A percentile compares a stretch with the other conserved stretches of the same genome.
Conservation (phyloP, 2,329 filamentous ascomycete genomes). For the Aspergillus sp. region DNA sequence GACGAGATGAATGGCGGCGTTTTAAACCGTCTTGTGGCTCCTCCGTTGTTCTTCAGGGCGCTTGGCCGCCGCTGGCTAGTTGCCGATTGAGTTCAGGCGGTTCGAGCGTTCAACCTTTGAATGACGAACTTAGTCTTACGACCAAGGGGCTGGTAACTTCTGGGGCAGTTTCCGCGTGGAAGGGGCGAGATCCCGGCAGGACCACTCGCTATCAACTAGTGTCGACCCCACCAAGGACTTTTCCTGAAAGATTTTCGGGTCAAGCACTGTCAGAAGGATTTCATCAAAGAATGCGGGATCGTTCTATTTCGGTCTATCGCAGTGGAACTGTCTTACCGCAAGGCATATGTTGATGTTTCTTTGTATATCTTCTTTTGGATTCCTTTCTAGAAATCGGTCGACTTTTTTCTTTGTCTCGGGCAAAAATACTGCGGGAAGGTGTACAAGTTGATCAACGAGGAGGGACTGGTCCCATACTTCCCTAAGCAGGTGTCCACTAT, state of each 20-base stretch:
- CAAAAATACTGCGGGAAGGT: not conserved
- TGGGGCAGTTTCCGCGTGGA: slow-evolving; percentile 23
- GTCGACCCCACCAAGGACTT: slow-evolving; percentile 12
- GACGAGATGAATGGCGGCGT: slow-evolving; percentile 2
- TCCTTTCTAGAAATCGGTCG: not conserved
- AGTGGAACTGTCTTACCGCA: not conserved
- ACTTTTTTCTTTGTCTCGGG: not conserved
- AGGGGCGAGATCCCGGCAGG: slow-evolving; percentile 18
- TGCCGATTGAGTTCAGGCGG: slow-evolving; percentile 21
- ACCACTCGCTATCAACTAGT: slow-evolving; percentile 20
- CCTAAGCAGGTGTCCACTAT: not conserved
- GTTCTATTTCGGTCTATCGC: not conserved
- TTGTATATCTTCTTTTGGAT: not conserved
- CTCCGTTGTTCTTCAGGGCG: slow-evolving; percentile 10
- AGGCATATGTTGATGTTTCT: not conserved
- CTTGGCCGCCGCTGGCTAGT: slow-evolving; percentile 4
- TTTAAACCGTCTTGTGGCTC: slow-evolving; percentile 7
- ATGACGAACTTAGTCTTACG: not conserved
- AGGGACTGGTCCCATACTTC: not conserved
- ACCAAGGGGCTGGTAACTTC: slow-evolving; percentile 29
- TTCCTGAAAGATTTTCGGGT: slow-evolving; percentile 15
- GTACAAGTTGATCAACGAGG: not conserved
- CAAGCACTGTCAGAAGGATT: not conserved
- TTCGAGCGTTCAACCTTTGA: slow-evolving; percentile 4
- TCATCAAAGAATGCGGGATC: not conserved